Evolutionary conservation across 305 asterid genomes (phyloP).

Genomic region (Petunia hybrid): DNA sequence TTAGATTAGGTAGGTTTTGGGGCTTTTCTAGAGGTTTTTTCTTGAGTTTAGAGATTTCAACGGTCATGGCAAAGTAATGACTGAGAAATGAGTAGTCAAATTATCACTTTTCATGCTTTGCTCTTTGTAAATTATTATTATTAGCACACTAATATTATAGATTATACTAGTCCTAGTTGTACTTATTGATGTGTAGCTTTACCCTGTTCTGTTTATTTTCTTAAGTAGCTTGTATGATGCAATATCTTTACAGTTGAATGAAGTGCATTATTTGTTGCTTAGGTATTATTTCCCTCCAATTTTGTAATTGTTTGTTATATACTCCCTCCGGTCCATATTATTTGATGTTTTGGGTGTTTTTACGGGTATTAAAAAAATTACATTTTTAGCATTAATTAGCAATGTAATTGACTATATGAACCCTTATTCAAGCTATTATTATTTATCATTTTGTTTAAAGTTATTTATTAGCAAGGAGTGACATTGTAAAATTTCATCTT

Average conservation of each 20-base stretch:
- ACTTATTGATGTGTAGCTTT: not conserved
- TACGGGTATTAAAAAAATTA: too few species aligned
- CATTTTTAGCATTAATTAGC: too few species aligned
- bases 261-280: not conserved
- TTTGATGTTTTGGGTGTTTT: too few species aligned
- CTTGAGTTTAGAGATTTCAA: constrained; percentile 35
- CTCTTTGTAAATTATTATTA: constrained; percentile 31
- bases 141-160: not conserved
- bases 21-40: constrained; percentile 24
- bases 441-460: too few species aligned
- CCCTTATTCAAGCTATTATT: too few species aligned
- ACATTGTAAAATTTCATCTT: too few species aligned
- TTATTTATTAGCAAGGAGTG: too few species aligned
- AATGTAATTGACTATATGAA: too few species aligned
- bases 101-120: constrained; percentile 42
- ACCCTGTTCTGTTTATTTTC: not conserved
- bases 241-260: not conserved
- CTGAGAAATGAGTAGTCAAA: constrained; percentile 55
- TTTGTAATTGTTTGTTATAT: too few species aligned
- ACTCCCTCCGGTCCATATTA: too few species aligned
- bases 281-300: not conserved
- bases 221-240: not conserved
- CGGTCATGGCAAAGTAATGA: constrained; percentile 21
- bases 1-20: constrained; percentile 47
- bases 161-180: not conserved